phyloP scores from a whole-genome alignment of 2,329 filamentous ascomycete species.

The Alternaria consortialis region DNA sequence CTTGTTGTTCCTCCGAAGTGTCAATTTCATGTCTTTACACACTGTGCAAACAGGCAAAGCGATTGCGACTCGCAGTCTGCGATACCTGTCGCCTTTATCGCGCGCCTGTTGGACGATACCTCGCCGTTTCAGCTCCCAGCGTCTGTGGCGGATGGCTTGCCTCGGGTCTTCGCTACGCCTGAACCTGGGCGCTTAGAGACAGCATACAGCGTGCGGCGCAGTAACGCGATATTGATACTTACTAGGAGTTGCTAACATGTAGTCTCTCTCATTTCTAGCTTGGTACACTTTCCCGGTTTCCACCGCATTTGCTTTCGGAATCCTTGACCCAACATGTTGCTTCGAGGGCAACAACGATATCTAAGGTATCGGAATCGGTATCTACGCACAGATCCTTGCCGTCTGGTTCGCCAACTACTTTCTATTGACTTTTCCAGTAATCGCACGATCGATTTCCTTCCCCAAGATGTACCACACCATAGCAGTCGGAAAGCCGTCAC shows the following conservation, averaged over 20 bases:
- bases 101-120: neutral
- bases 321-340: slow-evolving; percentile 8
- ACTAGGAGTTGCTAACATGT: neutral
- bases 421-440: neutral
- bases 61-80: neutral
- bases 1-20: neutral
- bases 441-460: neutral
- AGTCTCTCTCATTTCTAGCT: neutral
- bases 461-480: neutral
- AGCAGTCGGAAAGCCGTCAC: neutral
- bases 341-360: slow-evolving; percentile 53
- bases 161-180: slow-evolving; percentile 4
- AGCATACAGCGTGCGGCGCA: slow-evolving; percentile 12
- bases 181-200: slow-evolving; percentile 10
- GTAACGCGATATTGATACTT: slow-evolving; percentile 9
- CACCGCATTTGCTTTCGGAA: neutral
- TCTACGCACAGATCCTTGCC: slow-evolving; percentile 37
- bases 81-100: neutral
- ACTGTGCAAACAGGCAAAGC: neutral
- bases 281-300: neutral
- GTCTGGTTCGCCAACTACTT: slow-evolving; percentile 43
- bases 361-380: slow-evolving; percentile 34
- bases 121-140: neutral
- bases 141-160: neutral
- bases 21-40: neutral